Evolutionary conservation across 768 basidiomycete species (phyloP), one percentile per base, ranked within the genome.

Genomic region (Amanita fuliginea): DNA sequence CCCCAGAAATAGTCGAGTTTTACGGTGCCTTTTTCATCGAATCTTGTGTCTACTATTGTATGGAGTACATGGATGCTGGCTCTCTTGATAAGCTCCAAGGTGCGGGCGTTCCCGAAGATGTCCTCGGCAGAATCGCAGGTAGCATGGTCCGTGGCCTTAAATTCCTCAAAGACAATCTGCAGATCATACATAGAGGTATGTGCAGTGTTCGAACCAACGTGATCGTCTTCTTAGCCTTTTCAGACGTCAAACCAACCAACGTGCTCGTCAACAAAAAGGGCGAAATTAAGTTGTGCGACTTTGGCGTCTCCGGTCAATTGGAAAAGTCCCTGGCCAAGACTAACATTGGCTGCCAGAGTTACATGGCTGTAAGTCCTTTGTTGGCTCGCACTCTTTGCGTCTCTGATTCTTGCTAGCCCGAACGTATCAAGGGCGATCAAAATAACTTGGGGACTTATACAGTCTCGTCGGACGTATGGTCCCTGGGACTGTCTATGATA

Each of bases 11-110:
- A 56, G 90, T 99, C 59, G 96, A 98, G 53, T 99, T 99, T 58
- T 98, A 95, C 62, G 96, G 96, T 39, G 96, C 96, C 3, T 99
- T 99, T 72, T 97, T 96, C 67, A 93, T 96, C 66, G 96, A 99
- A 62, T 90, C 90, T n/a, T 99, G 95, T 64, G 96, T 99, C 19
- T 97, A 99, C 68, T 97, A 96, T 64, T 98, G 94, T 67, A 98
- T 98, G 94, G 96, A 99, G 71, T 90, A 84, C 68, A 99, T 99
- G 96, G 95, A 99, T 62, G 94, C 93, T 9, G 93, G 94, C n/a
- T 87, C 83, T 35, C 75, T 99, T 42, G 96, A 97, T 63, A 88
- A 84, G 55, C 74, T 98, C 24, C 68, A 72, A 45, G 70, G 68
- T 39, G 68, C 69, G 13, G 77, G 83, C 37, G 72, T 82, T 53